Conservation (phyloP, 2,329 filamentous ascomycete species). For the Xylariales sp. region DNA sequence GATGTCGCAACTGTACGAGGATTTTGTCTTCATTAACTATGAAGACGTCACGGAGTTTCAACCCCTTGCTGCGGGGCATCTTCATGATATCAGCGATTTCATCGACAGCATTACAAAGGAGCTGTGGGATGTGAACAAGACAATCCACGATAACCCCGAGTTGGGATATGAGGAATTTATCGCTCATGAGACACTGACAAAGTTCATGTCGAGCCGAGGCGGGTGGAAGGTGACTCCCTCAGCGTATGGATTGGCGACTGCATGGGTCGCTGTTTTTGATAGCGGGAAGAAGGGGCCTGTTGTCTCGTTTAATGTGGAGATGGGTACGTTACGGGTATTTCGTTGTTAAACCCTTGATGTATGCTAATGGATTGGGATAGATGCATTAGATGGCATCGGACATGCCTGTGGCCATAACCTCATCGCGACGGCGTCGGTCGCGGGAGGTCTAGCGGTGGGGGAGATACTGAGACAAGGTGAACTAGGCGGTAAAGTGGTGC, state of each 20-base stretch:
- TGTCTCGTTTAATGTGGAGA: conserved; percentile 61
- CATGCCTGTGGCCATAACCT: conserved; percentile 68
- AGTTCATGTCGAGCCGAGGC: conserved; percentile 56
- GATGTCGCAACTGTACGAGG: conserved; percentile 45
- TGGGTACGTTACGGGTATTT: conserved; percentile 50
- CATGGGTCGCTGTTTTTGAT: conserved; percentile 63
- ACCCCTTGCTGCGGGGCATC: conserved; percentile 41
- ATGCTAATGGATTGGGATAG: conserved; percentile 46
- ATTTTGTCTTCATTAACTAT: conserved; percentile 46
- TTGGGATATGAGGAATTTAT: conserved; percentile 60
- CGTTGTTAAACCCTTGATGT: not conserved
- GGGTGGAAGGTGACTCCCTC: conserved; percentile 64
- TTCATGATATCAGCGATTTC: conserved; percentile 53
- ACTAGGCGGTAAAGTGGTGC: conserved; percentile 58
- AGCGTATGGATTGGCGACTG: conserved; percentile 63
- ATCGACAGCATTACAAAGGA: conserved; percentile 53
- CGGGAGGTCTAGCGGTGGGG: conserved; percentile 60
- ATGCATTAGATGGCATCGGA: conserved; percentile 62
- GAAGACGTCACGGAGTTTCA: conserved; percentile 38
- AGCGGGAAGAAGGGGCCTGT: conserved; percentile 59
- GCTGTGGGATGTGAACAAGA: conserved; percentile 60
- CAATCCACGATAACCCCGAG: conserved; percentile 64
- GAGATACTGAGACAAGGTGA: conserved; percentile 55
- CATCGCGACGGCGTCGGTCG: conserved; percentile 61
- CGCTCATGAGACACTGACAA: conserved; percentile 62